Evolutionary conservation across 106 monocot species (phyloP), one percentile per base, ranked within the genome.

Genomic region (Chionographis japonica): DNA sequence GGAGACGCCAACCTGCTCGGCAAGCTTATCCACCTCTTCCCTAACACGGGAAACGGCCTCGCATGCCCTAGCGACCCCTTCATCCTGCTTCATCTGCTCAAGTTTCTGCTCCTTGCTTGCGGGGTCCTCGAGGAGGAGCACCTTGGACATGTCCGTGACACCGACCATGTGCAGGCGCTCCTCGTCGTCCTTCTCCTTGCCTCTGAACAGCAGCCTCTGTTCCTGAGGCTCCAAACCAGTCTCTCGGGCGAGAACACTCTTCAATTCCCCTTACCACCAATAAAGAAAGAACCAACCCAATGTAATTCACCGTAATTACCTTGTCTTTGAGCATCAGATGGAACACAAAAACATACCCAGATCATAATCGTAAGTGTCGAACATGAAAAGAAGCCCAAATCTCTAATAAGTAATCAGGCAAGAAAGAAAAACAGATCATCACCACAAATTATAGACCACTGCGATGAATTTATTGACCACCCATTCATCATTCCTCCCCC

Each of bases 191-290:
- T 83, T 92, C 74, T 87, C 87, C 58, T 92, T 97, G 66, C 97
- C 97, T 64, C 92, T 81, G 56, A 92, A 97, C 49, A 97, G 60
- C n/a, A 97, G 65, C 65, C 83, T 82, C 68, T 97, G 97, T 9
- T 89, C 84, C 58, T 84, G 69, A 52, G 97, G 92, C 61, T 85
- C 78, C 68, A 97, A 60, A 41, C 89, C 87, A 78, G 80, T 77
- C 60, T 73, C 72, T 59, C 78, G 74, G 16, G 77, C 63, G 42
- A 97, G 72, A 67, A 66, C 67, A 63, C 63, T 81, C 77, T 97
- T 97, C 84, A 97, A 54, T 56, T 97, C 97, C 61, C 97, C 97
- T 97, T 74, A 14, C 50, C 20, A 74, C 14, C 49, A 68, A 40
- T 39, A 59, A 56, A 20, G 55, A 59, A 42, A 16, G 10, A 27